A percentile compares a stretch with the other conserved stretches of the same genome.
Evolutionary conservation across 371 early-diverging fungal species (phyloP).

Genomic region (Blastocladiella emersonii): DNA sequence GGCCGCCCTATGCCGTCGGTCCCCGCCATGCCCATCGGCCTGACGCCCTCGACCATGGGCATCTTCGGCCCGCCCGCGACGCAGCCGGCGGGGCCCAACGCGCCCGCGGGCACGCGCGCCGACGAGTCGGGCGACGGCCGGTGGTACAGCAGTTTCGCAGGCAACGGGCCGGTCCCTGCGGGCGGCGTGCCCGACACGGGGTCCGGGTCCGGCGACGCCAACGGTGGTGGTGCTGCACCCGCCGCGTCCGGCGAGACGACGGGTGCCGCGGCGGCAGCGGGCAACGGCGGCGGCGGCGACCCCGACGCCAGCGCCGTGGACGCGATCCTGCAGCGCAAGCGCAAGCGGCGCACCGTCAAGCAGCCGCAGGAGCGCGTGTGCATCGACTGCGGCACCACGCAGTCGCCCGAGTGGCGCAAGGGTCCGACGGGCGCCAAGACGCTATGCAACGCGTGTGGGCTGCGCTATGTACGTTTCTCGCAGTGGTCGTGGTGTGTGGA

Average conservation of each 20-base stretch:
- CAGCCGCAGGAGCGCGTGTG: neutral
- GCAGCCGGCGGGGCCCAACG: too few species aligned
- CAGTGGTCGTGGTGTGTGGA: too few species aligned
- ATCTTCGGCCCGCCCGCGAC: neutral
- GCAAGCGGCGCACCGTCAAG: neutral
- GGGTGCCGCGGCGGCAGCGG: too few species aligned
- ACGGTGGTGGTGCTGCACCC: too few species aligned
- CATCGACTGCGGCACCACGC: neutral
- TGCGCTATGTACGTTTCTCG: slow-evolving; percentile 19
- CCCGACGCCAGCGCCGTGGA: too few species aligned
- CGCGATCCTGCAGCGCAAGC: neutral
- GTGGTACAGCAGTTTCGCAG: too few species aligned
- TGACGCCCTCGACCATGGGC: neutral
- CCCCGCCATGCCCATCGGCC: neutral
- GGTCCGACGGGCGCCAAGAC: slow-evolving; percentile 64
- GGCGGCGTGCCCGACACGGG: too few species aligned
- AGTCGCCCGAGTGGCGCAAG: slow-evolving; percentile 49
- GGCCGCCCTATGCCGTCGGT: neutral
- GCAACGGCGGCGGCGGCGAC: neutral
- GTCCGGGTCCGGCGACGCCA: too few species aligned
- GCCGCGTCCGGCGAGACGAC: too few species aligned
- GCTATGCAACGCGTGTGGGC: slow-evolving; percentile 77
- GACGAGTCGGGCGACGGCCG: too few species aligned
- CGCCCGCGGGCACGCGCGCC: too few species aligned
- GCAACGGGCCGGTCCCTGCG: too few species aligned